A percentile compares a stretch with the other conserved stretches of the same genome.
Evolutionary conservation across 1,284 basidiomycete genomes (phyloP).

Genomic region (Coniophora puteana): DNA sequence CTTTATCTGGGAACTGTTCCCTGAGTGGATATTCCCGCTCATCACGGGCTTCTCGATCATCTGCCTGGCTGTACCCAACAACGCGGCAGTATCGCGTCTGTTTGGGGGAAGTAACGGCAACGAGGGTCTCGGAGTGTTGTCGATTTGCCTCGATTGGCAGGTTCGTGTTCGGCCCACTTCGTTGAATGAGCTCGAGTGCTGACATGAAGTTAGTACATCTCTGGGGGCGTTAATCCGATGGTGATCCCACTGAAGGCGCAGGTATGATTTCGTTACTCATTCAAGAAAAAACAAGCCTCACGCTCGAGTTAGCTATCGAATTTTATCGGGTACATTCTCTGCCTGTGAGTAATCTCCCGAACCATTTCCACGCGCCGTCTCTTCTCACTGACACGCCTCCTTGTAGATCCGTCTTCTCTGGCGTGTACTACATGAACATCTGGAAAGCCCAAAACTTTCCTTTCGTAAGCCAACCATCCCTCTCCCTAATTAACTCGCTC

Average conservation of each 20-base stretch:
- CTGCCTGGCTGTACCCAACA: conserved; percentile 53
- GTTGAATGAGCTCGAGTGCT: conserved; percentile 38
- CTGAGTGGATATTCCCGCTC: conserved; percentile 50
- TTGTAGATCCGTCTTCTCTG: conserved; percentile 37
- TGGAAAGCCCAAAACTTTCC: conserved; percentile 47
- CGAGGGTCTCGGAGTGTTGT: conserved; percentile 48
- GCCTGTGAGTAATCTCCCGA: conserved; percentile 33
- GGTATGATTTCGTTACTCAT: conserved; percentile 16
- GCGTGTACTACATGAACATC: conserved; percentile 41
- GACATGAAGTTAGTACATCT: conserved; percentile 42
- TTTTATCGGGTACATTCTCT: conserved; percentile 40
- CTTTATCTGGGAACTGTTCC: conserved; percentile 48
- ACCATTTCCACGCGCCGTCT: too few relatives aligned
- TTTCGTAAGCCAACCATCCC: conserved; percentile 31
- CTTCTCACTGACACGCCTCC: not conserved
- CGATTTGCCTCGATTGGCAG: conserved; percentile 57
- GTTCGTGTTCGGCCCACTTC: conserved; percentile 30
- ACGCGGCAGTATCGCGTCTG: conserved; percentile 44
- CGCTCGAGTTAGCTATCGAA: conserved; percentile 32
- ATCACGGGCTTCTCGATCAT: conserved; percentile 51
- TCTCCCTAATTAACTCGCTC: not conserved
- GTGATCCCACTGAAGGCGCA: conserved; percentile 41
- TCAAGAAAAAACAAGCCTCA: conserved; percentile 6
- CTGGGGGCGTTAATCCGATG: conserved; percentile 36
- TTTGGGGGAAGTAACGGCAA: conserved; percentile 63